These are phyloP conservation scores for Candida mattraensis DNA, from an alignment of 805 yeast species.

Conservation along the genomic window DNA sequence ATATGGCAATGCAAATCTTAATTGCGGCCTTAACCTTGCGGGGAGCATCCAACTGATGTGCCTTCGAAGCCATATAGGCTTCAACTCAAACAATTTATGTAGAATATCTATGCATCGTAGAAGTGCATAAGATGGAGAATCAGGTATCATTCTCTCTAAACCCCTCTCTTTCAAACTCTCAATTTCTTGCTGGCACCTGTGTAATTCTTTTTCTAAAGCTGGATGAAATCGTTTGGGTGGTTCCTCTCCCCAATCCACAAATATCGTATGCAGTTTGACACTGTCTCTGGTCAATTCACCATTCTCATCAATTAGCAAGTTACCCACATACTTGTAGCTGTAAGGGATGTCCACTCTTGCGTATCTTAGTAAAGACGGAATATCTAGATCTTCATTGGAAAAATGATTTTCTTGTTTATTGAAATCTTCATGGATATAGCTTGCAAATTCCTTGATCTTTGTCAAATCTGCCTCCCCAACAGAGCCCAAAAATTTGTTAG, in stretches of 20 bases:
- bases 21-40: conserved; percentile 38
- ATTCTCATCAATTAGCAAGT: conserved; percentile 58
- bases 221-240: conserved; percentile 53
- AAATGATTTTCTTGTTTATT: conserved; percentile 15
- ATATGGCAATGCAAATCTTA: conserved; percentile 81
- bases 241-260: conserved; percentile 47
- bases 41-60: conserved; percentile 63
- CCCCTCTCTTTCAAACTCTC: conserved; percentile 29
- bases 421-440: conserved; percentile 23
- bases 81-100: conserved; percentile 52
- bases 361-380: conserved; percentile 87
- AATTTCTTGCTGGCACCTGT: conserved; percentile 35
- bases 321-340: conserved; percentile 74
- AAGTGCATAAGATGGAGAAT: conserved; percentile 35
- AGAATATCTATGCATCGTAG: conserved; percentile 45
- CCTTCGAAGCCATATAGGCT: conserved; percentile 86
- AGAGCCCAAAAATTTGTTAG: conserved; percentile 39
- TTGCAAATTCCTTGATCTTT: conserved; percentile 41
- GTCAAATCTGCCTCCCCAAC: conserved; percentile 42
- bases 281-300: conserved; percentile 47
- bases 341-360: conserved; percentile 76
- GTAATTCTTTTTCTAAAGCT: conserved; percentile 47
- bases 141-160: conserved; percentile 24
- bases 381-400: conserved; percentile 45
- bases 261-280: conserved; percentile 54